Base-by-base conservation (phyloP, 139 green algal species). In the Chlorella sp. region DNA sequence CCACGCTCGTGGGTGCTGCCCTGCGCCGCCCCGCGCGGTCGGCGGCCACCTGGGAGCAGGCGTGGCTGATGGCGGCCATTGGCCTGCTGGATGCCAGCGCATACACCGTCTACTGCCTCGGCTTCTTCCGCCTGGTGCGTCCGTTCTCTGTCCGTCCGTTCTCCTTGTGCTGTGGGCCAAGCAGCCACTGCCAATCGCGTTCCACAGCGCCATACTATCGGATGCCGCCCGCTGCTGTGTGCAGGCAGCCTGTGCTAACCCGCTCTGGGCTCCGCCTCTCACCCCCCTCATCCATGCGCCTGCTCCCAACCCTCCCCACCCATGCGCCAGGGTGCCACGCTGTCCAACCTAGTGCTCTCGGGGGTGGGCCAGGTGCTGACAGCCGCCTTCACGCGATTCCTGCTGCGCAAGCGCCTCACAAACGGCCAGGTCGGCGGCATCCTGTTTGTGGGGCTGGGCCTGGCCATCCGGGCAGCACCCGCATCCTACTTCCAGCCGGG, bases 351-450 rank as follows among this genome's bases (percentile, higher is more conserved):
- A 25, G 47, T 93, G 64, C 69, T 92, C n/a, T 74, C 90, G 7
- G 90, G 41, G 4, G 68, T 84, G 20, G 60, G 80, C 17, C 90
- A 93, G 78, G 62, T 90, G 16, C 78, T 93, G 74, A 92, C 90
- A 13, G 88, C 88, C 13, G 20, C 73, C 23, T 28, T 87, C 20
- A 88, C 80, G 20, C 74, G 69, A 30, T 80, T 86, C 28, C 15
- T 91, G 32, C 79, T 93, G 34, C 30, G 67, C 32, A 76, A 80
- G 15, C 63, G 70, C 4, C 60, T 93, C 13, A 80, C 65, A 18
- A 23, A 20, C 3, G 62, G 60, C 17, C 89, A 92, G 74, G 34
- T 84, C 38, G 44, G 30, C 25, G 89, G 73, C 23, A 69, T 92
- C 18, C 44, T 28, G 7, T 75, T 57, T n/a, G 78, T 92, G 18